Base-by-base conservation (phyloP, 108 stramenopile genomes). In the Stephanodiscus minutulus region DNA sequence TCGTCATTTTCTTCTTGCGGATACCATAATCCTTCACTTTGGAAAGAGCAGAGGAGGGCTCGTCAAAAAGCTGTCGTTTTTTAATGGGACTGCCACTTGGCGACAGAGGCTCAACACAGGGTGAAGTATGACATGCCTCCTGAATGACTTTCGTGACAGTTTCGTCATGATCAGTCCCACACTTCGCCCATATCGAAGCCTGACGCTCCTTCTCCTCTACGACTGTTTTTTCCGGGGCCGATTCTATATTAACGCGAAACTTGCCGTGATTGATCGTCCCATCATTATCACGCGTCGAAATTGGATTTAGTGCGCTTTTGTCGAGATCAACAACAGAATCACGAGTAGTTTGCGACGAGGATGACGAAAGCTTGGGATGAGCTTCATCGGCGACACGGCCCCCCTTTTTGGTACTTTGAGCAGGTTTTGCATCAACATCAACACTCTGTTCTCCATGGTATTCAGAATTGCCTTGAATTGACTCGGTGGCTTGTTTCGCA, bases 11-110 rank as follows among this genome's bases (percentile, higher is more conserved):
- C 66, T 52, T 71, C 56, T 79, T 79, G n/a, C 70, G 59, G 55
- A 50, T 31, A 15, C 43, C 31, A 33, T 56, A 43, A 52, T 21
- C n/a, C 21, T 9, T 58, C 7, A 18, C 36, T 21, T n/a, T 4
- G 41, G 1, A 0, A 11, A 39, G 0, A 60, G 59, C 5, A 31
- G 57, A n/a, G 20, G 36, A 60, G 8, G 58, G 31, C 55, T 70
- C 59, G 21, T 63, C 57, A 77, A 77, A 77, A 17, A 77, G 69
- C 15, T 52, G 55, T 6, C 61, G 63, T 50, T 52, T 31, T 28
- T 70, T 35, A 48, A 77, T 65, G 49, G 76, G 76, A 37, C 76
- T 77, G 25, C 64, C 48, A 7, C n/a, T 60, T 10, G 56, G 64
- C 46, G 27, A 21, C 7, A 46, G 48, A 52, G 65, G 50, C 39